phyloP scores from a whole-genome alignment of 495 filamentous ascomycete species.

The Durotheca rogersii region DNA sequence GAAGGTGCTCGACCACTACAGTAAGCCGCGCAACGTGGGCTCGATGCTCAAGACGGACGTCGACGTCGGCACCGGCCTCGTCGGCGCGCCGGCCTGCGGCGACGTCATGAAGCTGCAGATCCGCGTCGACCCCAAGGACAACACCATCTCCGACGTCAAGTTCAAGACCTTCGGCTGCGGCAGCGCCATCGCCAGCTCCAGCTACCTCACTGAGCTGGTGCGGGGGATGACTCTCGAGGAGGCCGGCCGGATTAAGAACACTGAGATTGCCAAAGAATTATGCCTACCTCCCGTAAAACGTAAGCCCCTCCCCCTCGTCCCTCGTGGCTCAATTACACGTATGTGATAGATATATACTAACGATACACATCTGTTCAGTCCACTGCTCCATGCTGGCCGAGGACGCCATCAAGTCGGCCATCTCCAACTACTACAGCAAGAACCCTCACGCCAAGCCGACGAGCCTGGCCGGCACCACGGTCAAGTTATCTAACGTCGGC shows the following conservation, averaged over 20 bases:
- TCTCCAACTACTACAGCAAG: constrained; percentile 96
- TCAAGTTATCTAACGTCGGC: constrained; percentile 47
- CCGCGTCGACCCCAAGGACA: constrained; percentile 83
- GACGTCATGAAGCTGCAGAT: constrained; percentile 99
- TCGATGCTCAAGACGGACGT: constrained; percentile 81
- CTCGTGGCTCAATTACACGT: background rate
- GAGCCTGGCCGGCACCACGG: constrained; percentile 69
- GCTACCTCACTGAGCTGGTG: constrained; percentile 89
- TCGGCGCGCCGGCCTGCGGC: constrained; percentile 90
- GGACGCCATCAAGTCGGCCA: constrained; percentile 99
- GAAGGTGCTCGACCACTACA: constrained; percentile 90
- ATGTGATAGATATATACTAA: constrained; percentile 16
- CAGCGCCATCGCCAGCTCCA: constrained; percentile 86
- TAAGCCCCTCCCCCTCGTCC: constrained; percentile 46
- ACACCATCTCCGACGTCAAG: constrained; percentile 90
- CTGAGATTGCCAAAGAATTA: constrained; percentile 95
- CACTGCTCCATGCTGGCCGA: constrained; percentile 99
- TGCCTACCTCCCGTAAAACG: constrained; percentile 93
- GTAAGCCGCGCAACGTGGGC: constrained; percentile 88
- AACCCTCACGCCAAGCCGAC: constrained; percentile 74
- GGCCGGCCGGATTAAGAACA: constrained; percentile 88
- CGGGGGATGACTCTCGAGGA: constrained; percentile 95
- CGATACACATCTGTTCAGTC: constrained; percentile 56
- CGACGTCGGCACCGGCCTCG: constrained; percentile 95
- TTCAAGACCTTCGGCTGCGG: constrained; percentile 99